phyloP scores from a whole-genome alignment of 2,329 filamentous ascomycete species.

The Fusarium musae region DNA sequence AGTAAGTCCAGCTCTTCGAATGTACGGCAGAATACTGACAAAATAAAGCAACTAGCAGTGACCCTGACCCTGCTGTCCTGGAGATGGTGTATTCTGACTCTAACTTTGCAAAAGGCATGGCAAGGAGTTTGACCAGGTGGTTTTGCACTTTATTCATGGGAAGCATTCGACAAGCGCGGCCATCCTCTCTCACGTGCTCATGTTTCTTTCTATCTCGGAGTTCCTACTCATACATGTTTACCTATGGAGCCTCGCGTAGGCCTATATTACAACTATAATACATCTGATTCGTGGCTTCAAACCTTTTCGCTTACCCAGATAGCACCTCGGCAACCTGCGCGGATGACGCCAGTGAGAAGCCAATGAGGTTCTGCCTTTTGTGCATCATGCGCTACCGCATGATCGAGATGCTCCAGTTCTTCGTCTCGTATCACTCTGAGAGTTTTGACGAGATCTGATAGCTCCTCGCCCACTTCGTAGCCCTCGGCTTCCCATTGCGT shows the following conservation, averaged over 20 bases:
- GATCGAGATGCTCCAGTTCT: slow-evolving; percentile 95
- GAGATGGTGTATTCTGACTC: slow-evolving; percentile 9
- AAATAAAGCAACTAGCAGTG: slow-evolving; percentile 47
- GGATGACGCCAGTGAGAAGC: slow-evolving; percentile 85
- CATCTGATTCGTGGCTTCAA: slow-evolving; percentile 51
- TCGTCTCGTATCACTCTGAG: slow-evolving; percentile 90
- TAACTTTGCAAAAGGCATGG: slow-evolving; percentile 35
- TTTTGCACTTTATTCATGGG: slow-evolving; percentile 17
- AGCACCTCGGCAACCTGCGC: slow-evolving; percentile 88
- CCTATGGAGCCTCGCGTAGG: slow-evolving; percentile 13
- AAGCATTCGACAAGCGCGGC: slow-evolving; percentile 33
- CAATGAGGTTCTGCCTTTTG: slow-evolving; percentile 92
- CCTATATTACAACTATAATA: slow-evolving; percentile 44
- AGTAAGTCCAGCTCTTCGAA: slow-evolving; percentile 68
- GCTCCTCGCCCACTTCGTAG: slow-evolving; percentile 82
- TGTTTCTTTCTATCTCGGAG: slow-evolving; percentile 19
- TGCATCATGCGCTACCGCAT: slow-evolving; percentile 92
- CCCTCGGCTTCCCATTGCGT: slow-evolving; percentile 78
- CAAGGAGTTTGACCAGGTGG: slow-evolving; percentile 38
- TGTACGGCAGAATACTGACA: slow-evolving; percentile 43
- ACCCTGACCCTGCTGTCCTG: slow-evolving; percentile 14
- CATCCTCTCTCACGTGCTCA: slow-evolving; percentile 8
- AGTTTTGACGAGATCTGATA: slow-evolving; percentile 76
- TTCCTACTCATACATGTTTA: slow-evolving; percentile 34
- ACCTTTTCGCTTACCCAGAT: slow-evolving; percentile 90